Evolutionary conservation across 108 stramenopile species (phyloP).

Genomic region (Skeletonema grethae): DNA sequence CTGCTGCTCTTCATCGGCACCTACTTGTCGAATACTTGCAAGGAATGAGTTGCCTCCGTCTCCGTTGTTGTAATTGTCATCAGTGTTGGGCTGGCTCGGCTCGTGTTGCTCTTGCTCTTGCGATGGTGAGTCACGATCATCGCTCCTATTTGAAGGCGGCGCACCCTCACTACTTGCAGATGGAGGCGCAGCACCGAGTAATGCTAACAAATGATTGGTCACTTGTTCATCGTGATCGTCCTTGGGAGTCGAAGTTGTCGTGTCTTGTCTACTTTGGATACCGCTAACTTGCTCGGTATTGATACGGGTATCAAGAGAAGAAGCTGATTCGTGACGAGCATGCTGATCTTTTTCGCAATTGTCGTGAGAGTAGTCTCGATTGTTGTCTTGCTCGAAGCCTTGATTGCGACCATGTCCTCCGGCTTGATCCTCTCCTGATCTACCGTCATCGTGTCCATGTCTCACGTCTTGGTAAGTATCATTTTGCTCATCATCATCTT

Average conservation of each 20-base stretch:
- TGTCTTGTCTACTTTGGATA: not conserved
- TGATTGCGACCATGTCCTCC: not conserved
- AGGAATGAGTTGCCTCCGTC: constrained; percentile 8
- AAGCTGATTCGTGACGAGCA: not conserved
- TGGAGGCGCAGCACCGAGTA: constrained; percentile 1
- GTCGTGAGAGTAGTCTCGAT: not conserved
- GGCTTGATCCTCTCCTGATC: not conserved
- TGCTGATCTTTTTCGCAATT: not conserved
- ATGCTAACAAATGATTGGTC: constrained; percentile 1
- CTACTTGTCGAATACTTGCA: not conserved
- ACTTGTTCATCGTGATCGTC: constrained; percentile 10
- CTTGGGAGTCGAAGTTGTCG: not conserved
- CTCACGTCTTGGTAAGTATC: not conserved
- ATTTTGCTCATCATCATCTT: not conserved
- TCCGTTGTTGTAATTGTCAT: not conserved
- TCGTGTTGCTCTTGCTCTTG: constrained; percentile 2
- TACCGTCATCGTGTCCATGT: not conserved
- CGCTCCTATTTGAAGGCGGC: not conserved
- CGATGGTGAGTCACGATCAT: not conserved
- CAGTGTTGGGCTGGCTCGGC: constrained; percentile 18
- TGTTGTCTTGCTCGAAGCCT: not conserved
- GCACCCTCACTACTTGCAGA: not conserved
- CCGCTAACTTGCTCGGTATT: not conserved
- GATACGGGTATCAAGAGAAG: not conserved
- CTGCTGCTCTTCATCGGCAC: not conserved